These are phyloP conservation scores for Cystobasidium ongulense DNA, from an alignment of 768 basidiomycete species.

Conservation along the genomic window DNA sequence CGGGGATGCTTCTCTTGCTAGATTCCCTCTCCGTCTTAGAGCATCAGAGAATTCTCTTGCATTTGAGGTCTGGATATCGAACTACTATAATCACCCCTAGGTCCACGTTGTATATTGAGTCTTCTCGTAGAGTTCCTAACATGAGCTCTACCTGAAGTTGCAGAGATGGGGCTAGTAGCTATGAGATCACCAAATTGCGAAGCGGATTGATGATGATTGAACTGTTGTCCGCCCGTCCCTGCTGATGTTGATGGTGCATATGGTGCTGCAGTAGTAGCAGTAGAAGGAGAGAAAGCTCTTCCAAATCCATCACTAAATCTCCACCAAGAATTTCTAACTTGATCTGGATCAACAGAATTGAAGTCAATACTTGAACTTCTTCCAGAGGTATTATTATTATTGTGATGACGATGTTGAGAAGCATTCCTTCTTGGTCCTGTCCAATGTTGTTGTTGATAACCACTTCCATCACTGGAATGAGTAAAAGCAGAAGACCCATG, in stretches of 20 bases:
- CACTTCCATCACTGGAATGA: background rate
- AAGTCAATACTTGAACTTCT: constrained; percentile 23
- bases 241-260: background rate
- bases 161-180: constrained; percentile 3
- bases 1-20: background rate
- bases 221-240: background rate
- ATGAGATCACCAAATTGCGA: background rate
- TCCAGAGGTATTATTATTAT: constrained; percentile 9
- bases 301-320: constrained; percentile 27
- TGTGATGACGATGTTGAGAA: background rate
- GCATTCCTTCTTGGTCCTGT: background rate
- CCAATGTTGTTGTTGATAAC: constrained; percentile 15
- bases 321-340: constrained; percentile 29
- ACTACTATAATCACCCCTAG: background rate
- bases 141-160: constrained; percentile 5
- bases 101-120: constrained; percentile 13
- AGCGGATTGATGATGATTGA: background rate
- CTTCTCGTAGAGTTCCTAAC: constrained; percentile 11
- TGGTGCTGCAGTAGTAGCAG: background rate
- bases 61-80: constrained; percentile 16
- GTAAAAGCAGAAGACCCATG: constrained; percentile 3
- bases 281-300: constrained; percentile 14
- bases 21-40: background rate
- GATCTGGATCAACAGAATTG: constrained; percentile 2
- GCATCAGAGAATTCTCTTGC: constrained; percentile 31